Conservation (phyloP, 2,329 filamentous ascomycete species). For the Capronia americana region DNA sequence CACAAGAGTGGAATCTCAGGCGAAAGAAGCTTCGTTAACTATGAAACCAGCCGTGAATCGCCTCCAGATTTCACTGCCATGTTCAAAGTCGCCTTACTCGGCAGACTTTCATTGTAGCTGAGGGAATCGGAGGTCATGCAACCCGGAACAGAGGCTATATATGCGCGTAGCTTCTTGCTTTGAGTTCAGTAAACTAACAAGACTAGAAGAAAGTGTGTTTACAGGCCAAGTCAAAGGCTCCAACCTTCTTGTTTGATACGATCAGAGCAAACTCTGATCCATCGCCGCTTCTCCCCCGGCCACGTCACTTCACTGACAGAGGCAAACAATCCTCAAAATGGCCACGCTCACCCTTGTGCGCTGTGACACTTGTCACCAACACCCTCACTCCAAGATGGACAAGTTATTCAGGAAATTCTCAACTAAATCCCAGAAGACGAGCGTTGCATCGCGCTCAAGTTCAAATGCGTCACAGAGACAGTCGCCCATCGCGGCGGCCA, state of each 20-base stretch:
- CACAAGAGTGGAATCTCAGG: constrained; percentile 1
- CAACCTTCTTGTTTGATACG: neutral
- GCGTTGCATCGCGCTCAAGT: neutral
- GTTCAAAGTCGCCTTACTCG: constrained; percentile 1
- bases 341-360: constrained; percentile 10
- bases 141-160: neutral
- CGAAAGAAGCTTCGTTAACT: neutral
- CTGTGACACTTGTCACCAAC: constrained; percentile 27
- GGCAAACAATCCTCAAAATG: constrained; percentile 1
- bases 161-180: neutral
- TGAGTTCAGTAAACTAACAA: neutral
- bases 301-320: neutral
- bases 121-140: neutral
- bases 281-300: neutral
- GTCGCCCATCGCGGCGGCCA: neutral
- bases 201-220: neutral
- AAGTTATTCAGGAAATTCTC: constrained; percentile 32
- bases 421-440: constrained; percentile 22
- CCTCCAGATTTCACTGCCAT: neutral
- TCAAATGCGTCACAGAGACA: neutral
- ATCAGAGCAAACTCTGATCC: neutral
- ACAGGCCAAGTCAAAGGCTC: neutral
- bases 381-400: constrained; percentile 15
- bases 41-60: neutral
- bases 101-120: neutral